phyloP scores from a whole-genome alignment of 192 early-diverging fungal genomes.

The Geranomyces michiganensis region DNA sequence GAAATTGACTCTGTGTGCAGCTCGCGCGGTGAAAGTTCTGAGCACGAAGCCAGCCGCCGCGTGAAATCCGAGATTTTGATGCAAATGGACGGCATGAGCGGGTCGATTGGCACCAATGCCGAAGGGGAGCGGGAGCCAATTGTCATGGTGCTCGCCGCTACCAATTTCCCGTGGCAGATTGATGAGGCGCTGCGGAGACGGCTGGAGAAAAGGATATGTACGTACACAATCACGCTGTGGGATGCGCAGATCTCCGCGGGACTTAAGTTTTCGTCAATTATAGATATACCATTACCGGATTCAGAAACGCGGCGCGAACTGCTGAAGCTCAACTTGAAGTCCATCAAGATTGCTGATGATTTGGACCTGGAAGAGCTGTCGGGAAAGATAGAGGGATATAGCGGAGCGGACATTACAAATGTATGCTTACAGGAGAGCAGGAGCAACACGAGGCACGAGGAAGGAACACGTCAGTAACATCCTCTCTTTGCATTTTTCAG shows the following conservation, averaged over 20 bases:
- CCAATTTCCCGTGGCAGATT: constrained; percentile 76
- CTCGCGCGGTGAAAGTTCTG: constrained; percentile 52
- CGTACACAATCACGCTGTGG: not conserved
- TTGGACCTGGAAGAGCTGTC: constrained; percentile 57
- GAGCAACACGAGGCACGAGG: too few species aligned
- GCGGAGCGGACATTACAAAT: constrained; percentile 67
- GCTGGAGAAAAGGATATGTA: constrained; percentile 67
- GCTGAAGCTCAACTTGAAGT: constrained; percentile 54
- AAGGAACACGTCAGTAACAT: not conserved
- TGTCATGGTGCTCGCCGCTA: constrained; percentile 68
- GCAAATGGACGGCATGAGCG: constrained; percentile 68
- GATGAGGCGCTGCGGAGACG: constrained; percentile 65
- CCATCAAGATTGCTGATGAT: constrained; percentile 50
- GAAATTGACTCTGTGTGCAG: constrained; percentile 64
- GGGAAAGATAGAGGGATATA: constrained; percentile 57
- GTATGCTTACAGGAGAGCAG: constrained; percentile 33
- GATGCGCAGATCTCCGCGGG: too few species aligned
- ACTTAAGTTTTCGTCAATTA: not conserved
- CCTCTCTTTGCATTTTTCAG: constrained; percentile 21
- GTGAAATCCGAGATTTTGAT: constrained; percentile 67
- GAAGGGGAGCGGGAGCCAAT: constrained; percentile 52
- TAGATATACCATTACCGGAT: constrained; percentile 65
- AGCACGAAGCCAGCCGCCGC: constrained; percentile 57
- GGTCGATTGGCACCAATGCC: constrained; percentile 32
- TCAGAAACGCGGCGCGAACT: constrained; percentile 51